Base-by-base conservation (phyloP, 768 basidiomycete species). In the Gelatoporia subvermispora region DNA sequence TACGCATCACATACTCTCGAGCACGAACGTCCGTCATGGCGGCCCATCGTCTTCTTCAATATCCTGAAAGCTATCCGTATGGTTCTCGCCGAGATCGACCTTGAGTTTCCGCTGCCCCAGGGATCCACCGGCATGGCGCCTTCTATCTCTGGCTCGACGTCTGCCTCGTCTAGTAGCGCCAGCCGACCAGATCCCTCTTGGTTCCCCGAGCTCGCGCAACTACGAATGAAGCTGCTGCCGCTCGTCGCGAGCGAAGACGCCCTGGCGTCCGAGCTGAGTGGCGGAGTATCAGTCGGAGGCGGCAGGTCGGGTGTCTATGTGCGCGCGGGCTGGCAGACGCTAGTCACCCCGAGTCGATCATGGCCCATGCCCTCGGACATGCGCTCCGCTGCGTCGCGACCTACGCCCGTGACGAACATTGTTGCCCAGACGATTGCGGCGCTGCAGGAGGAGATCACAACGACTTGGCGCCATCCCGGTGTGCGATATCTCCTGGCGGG, bases 61-160 rank as follows among this genome's bases (percentile, higher is more conserved):
- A 60, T 73, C 55, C 78, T 92, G 73, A 84, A 82, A 60, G 88
- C 86, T 43, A 69, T 90, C 17, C 81, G 84, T 23, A 82, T 79
- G 68, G 82, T 87, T 41, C 74, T 91, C 44, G 78, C 82, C 49
- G 85, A 87, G 56, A 69, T 89, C 8, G 85, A 88, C 55, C 71
- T 69, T 54, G 79, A 82, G 56, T 72, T 79, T 54, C 60, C 62
- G 61, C 57, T 31, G 48, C 53, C 34, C 45, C 60, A 34, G 49
- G 56, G 43, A 47, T 18, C 42, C n/a, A 41, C 48, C 44, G 22
- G 51, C 42, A 39, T 50, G 53, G n/a, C 48, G 36, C 4, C 39
- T 41, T 38, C 45, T 39, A 39, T 38, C 43, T 35, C 41, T 43
- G 45, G 38, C 25, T 52, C 53, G 22, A 45, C 51, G 49, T 58